Evolutionary conservation across 352 stramenopile species (phyloP), one percentile per base, ranked within the genome.

Genomic region (Globisporangium heterothallicum): DNA sequence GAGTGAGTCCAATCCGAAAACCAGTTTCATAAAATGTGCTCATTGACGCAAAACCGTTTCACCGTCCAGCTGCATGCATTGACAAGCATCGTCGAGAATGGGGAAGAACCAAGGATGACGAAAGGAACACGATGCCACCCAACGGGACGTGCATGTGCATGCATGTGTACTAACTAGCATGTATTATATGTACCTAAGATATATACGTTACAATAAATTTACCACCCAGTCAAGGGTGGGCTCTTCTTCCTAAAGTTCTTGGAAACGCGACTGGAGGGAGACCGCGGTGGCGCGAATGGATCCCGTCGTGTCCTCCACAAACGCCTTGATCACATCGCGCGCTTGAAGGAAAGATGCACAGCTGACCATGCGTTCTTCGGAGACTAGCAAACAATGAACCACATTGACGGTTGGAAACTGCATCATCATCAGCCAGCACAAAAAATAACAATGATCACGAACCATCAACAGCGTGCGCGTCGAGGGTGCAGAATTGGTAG

Each of bases 401-500:
- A 10, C 22, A 44, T 19, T 3, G n/a, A 44, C n/a, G 26, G 26
- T 21, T n/a, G n/a, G n/a, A n/a, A n/a, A n/a, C n/a, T n/a, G n/a
- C n/a, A n/a, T n/a, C n/a, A n/a, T n/a, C n/a, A n/a, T n/a, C n/a
- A n/a, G n/a, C 25, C 16, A 12, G 10, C 6, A 30, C 18, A n/a
- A 19, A 25, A n/a, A 26, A 42, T 26, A 5, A 24, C 35, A 49
- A 58, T 21, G 38, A 18, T 24, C 27, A 65, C 69, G 61, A 68
- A 80, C 70, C 64, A 38, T 73, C 56, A 51, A 27, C 56, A 48
- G 34, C 51, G 32, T 72, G 40, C 2, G 55, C 45, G 44, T 80
- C 65, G 34, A 74, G 44, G 21, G 68, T 47, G 45, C 72, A 83
- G 18, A 83, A 78, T 38, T 72, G 57, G 54, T 72, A 74, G 22